Conservation (phyloP, 805 yeast species). For the Cyberlindnera mrakii region DNA sequence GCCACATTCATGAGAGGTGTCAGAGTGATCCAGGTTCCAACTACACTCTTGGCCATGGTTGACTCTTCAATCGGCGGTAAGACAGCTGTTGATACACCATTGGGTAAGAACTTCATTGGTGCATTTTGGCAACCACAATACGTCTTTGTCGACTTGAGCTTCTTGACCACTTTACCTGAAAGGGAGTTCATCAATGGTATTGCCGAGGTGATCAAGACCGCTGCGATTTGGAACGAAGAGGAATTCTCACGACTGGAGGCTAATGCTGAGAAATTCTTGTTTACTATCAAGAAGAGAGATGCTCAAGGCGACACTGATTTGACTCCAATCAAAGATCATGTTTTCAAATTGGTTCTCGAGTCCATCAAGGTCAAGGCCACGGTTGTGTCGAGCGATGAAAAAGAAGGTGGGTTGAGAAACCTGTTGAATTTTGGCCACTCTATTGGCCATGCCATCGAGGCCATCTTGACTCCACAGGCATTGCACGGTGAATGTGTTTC, state of each 20-base stretch:
- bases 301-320: constrained; percentile 54
- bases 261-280: constrained; percentile 63
- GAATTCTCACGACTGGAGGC: constrained; percentile 84
- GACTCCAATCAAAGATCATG: constrained; percentile 61
- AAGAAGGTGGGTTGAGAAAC: constrained; percentile 91
- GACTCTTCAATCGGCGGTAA: constrained; percentile 98
- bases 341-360: constrained; percentile 73
- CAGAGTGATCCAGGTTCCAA: constrained; percentile 88
- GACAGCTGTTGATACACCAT: constrained; percentile 95
- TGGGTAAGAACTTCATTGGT: constrained; percentile 93
- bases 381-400: constrained; percentile 90
- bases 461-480: constrained; percentile 93
- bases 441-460: constrained; percentile 97
- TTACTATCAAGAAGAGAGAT: constrained; percentile 50
- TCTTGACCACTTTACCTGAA: constrained; percentile 81
- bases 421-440: constrained; percentile 93
- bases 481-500: constrained; percentile 99
- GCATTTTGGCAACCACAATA: constrained; percentile 95
- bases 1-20: constrained; percentile 99
- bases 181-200: constrained; percentile 96
- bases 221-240: constrained; percentile 91
- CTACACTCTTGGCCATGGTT: constrained; percentile 92
- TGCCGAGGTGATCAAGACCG: constrained; percentile 97
- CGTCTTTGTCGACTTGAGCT: constrained; percentile 81
- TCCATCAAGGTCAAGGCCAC: constrained; percentile 88